Evolutionary conservation across 768 basidiomycete genomes (phyloP).

Genomic region (Serendipita indica): DNA sequence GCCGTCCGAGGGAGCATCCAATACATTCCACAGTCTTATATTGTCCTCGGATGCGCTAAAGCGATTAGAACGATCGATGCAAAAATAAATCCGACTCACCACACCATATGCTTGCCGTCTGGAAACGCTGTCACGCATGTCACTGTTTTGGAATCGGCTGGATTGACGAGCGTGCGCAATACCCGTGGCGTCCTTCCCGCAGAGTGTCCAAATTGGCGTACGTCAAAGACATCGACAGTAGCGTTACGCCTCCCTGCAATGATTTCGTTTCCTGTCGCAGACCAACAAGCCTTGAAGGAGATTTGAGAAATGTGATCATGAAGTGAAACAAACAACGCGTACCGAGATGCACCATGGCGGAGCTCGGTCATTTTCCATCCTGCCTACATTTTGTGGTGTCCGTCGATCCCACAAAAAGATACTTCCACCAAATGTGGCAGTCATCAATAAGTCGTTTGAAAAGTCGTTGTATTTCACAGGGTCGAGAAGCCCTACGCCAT

Average conservation of each 20-base stretch:
- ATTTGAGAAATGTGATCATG: not conserved
- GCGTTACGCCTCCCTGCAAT: slow-evolving; percentile 86
- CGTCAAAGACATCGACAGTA: slow-evolving; percentile 87
- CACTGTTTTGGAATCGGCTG: slow-evolving; percentile 76
- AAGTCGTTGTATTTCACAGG: slow-evolving; percentile 41
- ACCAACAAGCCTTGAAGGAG: slow-evolving; percentile 93
- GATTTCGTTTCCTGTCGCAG: slow-evolving; percentile 70
- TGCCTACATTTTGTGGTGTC: slow-evolving; percentile 57
- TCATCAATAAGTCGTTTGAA: slow-evolving; percentile 76
- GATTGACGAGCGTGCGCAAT: slow-evolving; percentile 72
- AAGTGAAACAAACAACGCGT: slow-evolving; percentile 19
- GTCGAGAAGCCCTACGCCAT: slow-evolving; percentile 56
- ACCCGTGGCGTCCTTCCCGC: slow-evolving; percentile 56
- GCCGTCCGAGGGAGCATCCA: slow-evolving; percentile 39
- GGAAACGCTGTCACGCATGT: slow-evolving; percentile 86
- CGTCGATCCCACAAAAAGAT: slow-evolving; percentile 84
- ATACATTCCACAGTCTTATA: slow-evolving; percentile 83
- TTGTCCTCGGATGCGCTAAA: slow-evolving; percentile 82
- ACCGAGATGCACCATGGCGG: slow-evolving; percentile 96
- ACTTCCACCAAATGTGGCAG: slow-evolving; percentile 82
- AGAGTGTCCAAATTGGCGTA: slow-evolving; percentile 58
- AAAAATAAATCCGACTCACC: slow-evolving; percentile 35
- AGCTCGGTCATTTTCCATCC: slow-evolving; percentile 79
- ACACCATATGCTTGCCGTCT: slow-evolving; percentile 80
- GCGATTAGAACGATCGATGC: slow-evolving; percentile 5